Evolutionary conservation across 2,329 filamentous ascomycete species (phyloP).

Genomic region (Aspergillus uvarum): DNA sequence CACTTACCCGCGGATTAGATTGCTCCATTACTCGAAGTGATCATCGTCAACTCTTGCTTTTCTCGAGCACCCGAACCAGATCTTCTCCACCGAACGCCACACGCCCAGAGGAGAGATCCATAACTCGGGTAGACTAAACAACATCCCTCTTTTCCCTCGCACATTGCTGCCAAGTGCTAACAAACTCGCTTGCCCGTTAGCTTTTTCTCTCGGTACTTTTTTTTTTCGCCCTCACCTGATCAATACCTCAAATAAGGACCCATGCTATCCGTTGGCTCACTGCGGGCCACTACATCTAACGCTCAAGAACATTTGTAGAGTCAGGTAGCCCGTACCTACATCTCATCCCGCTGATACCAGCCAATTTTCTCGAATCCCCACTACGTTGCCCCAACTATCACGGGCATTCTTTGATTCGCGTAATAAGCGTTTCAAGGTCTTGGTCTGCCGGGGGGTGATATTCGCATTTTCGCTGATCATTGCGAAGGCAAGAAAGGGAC

Average conservation of each 20-base stretch:
- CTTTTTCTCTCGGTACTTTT: background rate
- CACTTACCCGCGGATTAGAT: slow-evolving; percentile 1
- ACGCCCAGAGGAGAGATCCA: background rate
- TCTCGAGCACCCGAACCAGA: slow-evolving; percentile 1
- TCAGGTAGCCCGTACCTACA: background rate
- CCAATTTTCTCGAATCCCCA: background rate
- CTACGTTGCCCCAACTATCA: background rate
- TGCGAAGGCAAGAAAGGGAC: background rate
- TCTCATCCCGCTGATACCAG: background rate
- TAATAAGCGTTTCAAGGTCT: background rate
- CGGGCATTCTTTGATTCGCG: background rate
- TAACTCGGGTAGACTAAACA: background rate
- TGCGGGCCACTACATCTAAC: background rate
- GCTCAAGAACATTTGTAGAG: background rate
- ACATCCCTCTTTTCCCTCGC: background rate
- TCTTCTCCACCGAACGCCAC: slow-evolving; percentile 7
- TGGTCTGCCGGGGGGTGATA: background rate
- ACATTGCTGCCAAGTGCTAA: background rate
- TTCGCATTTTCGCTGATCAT: background rate
- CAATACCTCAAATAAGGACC: background rate
- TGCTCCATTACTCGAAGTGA: slow-evolving; percentile 3
- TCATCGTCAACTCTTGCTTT: slow-evolving; percentile 1
- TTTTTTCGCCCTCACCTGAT: background rate
- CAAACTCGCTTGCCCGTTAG: background rate
- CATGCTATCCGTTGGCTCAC: background rate